Evolutionary conservation across 164 flowering plant species (phyloP), one percentile per base, ranked within the genome.

Genomic region (Amborella trichopoda): DNA sequence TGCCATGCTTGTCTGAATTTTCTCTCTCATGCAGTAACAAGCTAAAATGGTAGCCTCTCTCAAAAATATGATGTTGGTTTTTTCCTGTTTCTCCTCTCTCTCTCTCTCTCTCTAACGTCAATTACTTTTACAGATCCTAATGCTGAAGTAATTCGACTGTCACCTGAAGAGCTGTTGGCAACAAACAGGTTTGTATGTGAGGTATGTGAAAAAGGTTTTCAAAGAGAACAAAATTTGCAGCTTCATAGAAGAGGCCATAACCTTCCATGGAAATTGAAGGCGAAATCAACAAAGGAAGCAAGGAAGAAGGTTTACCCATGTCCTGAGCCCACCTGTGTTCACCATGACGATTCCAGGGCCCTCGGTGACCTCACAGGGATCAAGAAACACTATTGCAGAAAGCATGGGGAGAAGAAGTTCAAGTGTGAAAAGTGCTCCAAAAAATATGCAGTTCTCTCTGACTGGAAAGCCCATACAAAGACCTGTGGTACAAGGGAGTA

Each of bases 241-340:
- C 87, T 85, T 5, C 95, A 85, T 68, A 75, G 95, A 68, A 79
- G 95, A 76, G 95, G 95, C 61, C 95, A 85, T 56, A 85, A 85
- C 59, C 66, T 85, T 28, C 95, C 95, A 40, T 86, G 95, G 95
- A 86, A 82, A 66, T 77, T 86, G 13, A 80, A 54, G 66, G 91
- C 82, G 73, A 86, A 82, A 77, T 68, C 72, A 13, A 82, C 68
- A 52, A 82, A 76, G 54, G 95, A 78, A 32, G 89, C 75, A 28
- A 71, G 52, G 65, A 65, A 77, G 46, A 86, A 71, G 61, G 96
- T 86, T 0, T 86, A 83, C 59, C 63, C 80, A 9, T 86, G 96
- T 55, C 96, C 96, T 0, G 96, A 86, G 57, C 80, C 87, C 48
- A 76, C 75, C 6, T 86, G 96, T 50, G 89, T 86, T 50, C 93